Conservation (phyloP, 805 yeast species). For the Cyberlindnera maritima region DNA sequence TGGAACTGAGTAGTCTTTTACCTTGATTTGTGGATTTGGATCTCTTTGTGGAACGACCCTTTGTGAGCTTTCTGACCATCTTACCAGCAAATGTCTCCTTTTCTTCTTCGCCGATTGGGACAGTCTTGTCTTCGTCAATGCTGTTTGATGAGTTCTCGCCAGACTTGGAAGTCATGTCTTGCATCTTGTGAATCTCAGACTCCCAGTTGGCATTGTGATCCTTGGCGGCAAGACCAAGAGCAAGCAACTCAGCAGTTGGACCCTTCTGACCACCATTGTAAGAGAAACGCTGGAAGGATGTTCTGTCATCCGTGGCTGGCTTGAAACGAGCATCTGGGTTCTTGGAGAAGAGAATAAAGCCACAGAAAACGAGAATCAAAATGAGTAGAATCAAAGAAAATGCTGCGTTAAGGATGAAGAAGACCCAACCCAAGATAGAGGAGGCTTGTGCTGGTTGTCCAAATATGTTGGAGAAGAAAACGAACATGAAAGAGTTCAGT, state of each 20-base stretch:
- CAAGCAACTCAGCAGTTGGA: conserved; percentile 54
- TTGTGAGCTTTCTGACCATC: conserved; percentile 41
- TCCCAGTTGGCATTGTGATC: conserved; percentile 80
- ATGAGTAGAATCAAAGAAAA: conserved; percentile 73
- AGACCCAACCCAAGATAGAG: conserved; percentile 89
- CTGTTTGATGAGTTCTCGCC: conserved; percentile 19
- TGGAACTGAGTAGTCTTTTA: conserved; percentile 16
- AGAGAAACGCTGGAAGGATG: conserved; percentile 67
- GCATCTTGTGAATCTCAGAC: conserved; percentile 38
- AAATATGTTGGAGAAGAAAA: conserved; percentile 82
- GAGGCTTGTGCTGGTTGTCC: conserved; percentile 76
- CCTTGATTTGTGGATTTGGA: conserved; percentile 15
- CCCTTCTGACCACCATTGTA: conserved; percentile 30
- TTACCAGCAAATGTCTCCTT: conserved; percentile 40
- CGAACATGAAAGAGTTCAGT: conserved; percentile 77
- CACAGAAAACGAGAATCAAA: conserved; percentile 63
- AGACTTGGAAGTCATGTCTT: conserved; percentile 13
- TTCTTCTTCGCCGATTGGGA: conserved; percentile 33
- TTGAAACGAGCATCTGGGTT: conserved; percentile 88
- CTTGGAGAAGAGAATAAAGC: conserved; percentile 64
- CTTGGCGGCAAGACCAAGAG: conserved; percentile 78
- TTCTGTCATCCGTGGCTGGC: conserved; percentile 89
- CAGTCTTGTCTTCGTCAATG: conserved; percentile 26
- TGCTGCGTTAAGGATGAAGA: conserved; percentile 86
- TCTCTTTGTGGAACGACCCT: conserved; percentile 27